These are phyloP conservation scores for Aaosphaeria arxii DNA, from an alignment of 2,329 filamentous ascomycete genomes.

Conservation along the genomic window DNA sequence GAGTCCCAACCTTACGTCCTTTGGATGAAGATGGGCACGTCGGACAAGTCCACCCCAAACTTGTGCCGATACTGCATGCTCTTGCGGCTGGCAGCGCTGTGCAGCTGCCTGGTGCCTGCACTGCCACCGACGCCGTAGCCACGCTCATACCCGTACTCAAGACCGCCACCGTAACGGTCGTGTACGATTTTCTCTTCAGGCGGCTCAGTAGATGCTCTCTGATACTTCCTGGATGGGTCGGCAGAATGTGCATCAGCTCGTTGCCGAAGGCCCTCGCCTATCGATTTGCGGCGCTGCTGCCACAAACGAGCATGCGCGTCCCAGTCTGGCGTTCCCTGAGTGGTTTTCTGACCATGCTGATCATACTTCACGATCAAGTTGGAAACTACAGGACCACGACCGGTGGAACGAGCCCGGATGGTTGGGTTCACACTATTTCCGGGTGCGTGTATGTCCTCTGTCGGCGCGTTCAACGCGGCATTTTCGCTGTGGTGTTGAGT, in stretches of 20 bases:
- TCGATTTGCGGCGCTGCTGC: slow-evolving; percentile 28
- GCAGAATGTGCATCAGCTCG: slow-evolving; percentile 6
- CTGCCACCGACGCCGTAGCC: slow-evolving; percentile 34
- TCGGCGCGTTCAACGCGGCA: too few species aligned
- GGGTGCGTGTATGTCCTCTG: too few species aligned
- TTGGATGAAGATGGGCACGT: slow-evolving; percentile 30
- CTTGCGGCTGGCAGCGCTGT: slow-evolving; percentile 28
- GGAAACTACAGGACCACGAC: slow-evolving; percentile 15
- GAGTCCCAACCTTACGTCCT: slow-evolving; percentile 4
- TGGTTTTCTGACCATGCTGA: neutral
- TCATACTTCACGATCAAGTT: slow-evolving; percentile 12
- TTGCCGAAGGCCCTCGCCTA: slow-evolving; percentile 22
- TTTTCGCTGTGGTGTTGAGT: too few species aligned
- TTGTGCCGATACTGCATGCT: slow-evolving; percentile 23
- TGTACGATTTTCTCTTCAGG: slow-evolving; percentile 5
- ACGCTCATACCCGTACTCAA: slow-evolving; percentile 34
- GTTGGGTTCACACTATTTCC: neutral
- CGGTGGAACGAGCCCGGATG: slow-evolving; percentile 10
- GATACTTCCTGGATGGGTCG: slow-evolving; percentile 4
- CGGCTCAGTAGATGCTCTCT: slow-evolving; percentile 5
- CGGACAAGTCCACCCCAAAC: slow-evolving; percentile 22
- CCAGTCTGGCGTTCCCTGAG: slow-evolving; percentile 15
- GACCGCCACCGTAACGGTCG: slow-evolving; percentile 37
- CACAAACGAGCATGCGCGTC: slow-evolving; percentile 22
- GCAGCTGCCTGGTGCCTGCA: slow-evolving; percentile 31